phyloP scores from a whole-genome alignment of 176 grass and related monocot species.

The Eragrostis nindensis region DNA sequence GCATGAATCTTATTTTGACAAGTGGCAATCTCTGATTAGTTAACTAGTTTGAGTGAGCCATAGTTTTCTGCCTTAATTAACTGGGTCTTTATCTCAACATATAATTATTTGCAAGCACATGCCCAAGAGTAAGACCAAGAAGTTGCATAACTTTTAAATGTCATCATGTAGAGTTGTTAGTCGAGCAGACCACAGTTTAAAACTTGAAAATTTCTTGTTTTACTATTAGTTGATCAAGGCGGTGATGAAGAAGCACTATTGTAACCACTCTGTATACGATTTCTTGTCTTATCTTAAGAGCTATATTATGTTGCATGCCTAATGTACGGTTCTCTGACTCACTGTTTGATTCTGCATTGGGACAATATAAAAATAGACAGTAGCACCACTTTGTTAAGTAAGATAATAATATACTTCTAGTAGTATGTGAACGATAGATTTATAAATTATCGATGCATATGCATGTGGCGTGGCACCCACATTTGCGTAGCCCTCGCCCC shows the following conservation, averaged over 20 bases:
- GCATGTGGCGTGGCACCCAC: constrained; percentile 19
- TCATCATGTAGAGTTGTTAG: background rate
- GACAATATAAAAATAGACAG: background rate
- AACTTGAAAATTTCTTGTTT: background rate
- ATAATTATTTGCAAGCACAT: constrained; percentile 5
- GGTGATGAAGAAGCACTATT: background rate
- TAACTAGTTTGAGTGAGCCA: background rate
- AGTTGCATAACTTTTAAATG: background rate
- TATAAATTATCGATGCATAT: background rate
- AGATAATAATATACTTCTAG: background rate
- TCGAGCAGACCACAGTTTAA: background rate
- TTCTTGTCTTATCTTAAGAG: background rate
- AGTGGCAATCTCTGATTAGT: background rate
- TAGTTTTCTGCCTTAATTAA: background rate
- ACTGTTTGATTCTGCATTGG: background rate
- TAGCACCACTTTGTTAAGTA: background rate
- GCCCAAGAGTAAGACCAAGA: constrained; percentile 1
- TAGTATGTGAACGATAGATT: background rate
- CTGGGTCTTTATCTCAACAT: background rate
- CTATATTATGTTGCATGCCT: background rate
- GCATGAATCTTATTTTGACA: constrained; percentile 22
- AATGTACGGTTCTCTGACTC: background rate
- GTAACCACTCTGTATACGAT: background rate
- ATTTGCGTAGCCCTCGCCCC: background rate
- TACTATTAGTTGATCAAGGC: background rate